A percentile compares a stretch with the other conserved stretches of the same genome.
Evolutionary conservation across 164 flowering plant genomes (phyloP).

Genomic region (Aristolochia fimbriata): DNA sequence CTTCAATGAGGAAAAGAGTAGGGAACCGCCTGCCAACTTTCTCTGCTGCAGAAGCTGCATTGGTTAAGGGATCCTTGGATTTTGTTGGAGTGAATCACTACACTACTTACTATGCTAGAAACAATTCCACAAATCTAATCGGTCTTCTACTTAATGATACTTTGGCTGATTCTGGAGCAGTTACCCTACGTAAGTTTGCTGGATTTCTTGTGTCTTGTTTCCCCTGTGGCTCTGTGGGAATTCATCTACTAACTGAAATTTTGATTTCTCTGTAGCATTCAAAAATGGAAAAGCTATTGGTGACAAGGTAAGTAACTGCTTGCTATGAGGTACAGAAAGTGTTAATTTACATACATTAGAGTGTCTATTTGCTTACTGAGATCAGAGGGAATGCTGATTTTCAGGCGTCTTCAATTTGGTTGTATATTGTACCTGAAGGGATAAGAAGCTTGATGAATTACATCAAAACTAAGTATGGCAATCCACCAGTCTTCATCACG

Average conservation of each 20-base stretch:
- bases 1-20: conserved; percentile 63
- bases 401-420: conserved; percentile 85
- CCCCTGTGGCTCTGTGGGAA: not conserved
- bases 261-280: conserved; percentile 38
- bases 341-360: not conserved
- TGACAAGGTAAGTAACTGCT: conserved; percentile 38
- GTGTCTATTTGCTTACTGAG: not conserved
- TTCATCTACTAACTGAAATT: not conserved
- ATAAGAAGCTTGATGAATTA: conserved; percentile 82
- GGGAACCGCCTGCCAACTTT: conserved; percentile 71
- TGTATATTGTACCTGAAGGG: conserved; percentile 79
- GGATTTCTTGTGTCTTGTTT: not conserved
- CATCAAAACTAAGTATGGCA: conserved; percentile 72
- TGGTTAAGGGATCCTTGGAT: conserved; percentile 71
- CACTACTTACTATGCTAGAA: conserved; percentile 65
- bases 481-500: conserved; percentile 62
- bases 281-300: conserved; percentile 42
- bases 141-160: conserved; percentile 54
- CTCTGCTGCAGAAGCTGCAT: conserved; percentile 34
- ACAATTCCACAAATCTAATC: conserved; percentile 28
- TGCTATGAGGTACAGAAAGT: not conserved
- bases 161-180: conserved; percentile 61
- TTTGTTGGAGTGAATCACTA: conserved; percentile 95
- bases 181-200: conserved; percentile 58
- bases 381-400: conserved; percentile 4